Conservation (phyloP, 805 yeast genomes). For the Saccharomycopsis synnaedendra region DNA sequence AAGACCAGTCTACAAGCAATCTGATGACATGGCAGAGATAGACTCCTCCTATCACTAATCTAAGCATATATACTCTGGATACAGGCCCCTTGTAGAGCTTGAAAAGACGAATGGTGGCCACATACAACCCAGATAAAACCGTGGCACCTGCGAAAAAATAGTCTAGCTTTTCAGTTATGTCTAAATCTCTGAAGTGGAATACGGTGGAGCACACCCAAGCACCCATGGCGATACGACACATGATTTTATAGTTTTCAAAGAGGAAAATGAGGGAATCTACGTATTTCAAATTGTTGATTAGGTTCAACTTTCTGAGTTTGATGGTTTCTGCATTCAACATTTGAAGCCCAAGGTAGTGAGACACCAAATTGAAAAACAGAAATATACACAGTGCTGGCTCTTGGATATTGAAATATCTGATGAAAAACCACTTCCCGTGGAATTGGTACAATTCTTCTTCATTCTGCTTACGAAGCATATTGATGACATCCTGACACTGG, state of each 20-base stretch:
- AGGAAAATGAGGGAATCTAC: constrained; percentile 17
- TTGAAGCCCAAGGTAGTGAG: constrained; percentile 43
- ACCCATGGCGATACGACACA: constrained; percentile 56
- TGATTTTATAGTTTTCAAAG: constrained; percentile 28
- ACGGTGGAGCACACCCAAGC: constrained; percentile 86
- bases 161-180: constrained; percentile 74
- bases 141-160: constrained; percentile 90
- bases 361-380: constrained; percentile 57
- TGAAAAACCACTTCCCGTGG: constrained; percentile 97
- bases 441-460: constrained; percentile 64
- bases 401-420: constrained; percentile 67
- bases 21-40: constrained; percentile 58
- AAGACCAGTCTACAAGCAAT: constrained; percentile 67
- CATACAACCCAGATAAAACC: constrained; percentile 69
- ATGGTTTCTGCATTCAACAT: constrained; percentile 21
- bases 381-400: constrained; percentile 75
- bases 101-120: constrained; percentile 48
- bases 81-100: constrained; percentile 35
- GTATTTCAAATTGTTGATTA: constrained; percentile 9
- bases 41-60: constrained; percentile 32
- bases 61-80: constrained; percentile 21
- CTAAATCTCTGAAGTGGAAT: constrained; percentile 79
- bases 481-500: constrained; percentile 75
- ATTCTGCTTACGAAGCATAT: constrained; percentile 35
- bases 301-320: constrained; percentile 11